phyloP scores from a whole-genome alignment of 2,329 filamentous ascomycete species.

The Elsinoe arachidis region DNA sequence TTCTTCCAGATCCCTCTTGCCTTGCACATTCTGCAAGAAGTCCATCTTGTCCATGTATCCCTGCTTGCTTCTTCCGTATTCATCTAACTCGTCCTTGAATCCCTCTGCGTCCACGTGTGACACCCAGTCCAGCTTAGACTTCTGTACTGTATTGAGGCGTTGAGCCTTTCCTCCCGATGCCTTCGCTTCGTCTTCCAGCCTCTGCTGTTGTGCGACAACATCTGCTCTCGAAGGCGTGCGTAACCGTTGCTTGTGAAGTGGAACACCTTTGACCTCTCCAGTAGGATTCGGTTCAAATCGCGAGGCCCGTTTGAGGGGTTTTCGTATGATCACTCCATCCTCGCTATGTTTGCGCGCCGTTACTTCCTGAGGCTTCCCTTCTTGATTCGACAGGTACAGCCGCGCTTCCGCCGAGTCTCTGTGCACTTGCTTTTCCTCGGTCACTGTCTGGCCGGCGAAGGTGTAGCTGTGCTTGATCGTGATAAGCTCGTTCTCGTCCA shows the following conservation, averaged over 20 bases:
- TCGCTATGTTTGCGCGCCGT: conserved; percentile 22
- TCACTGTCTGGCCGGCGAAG: conserved; percentile 48
- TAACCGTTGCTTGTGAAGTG: conserved; percentile 35
- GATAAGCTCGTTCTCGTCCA: conserved; percentile 35
- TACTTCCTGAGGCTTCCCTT: conserved; percentile 30
- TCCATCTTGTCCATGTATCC: conserved; percentile 54
- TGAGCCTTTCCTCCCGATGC: conserved; percentile 36
- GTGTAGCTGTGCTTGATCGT: conserved; percentile 50
- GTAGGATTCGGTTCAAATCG: conserved; percentile 45
- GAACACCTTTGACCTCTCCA: conserved; percentile 37
- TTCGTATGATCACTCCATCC: conserved; percentile 24
- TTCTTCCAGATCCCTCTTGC: conserved; percentile 48
- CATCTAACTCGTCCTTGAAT: conserved; percentile 52
- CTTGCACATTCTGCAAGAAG: conserved; percentile 52
- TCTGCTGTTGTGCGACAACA: conserved; percentile 26
- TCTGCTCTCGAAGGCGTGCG: conserved; percentile 25
- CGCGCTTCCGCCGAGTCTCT: conserved; percentile 48
- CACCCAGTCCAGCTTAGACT: conserved; percentile 57
- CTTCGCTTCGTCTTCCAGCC: conserved; percentile 27
- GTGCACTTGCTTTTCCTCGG: conserved; percentile 45
- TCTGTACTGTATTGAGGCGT: conserved; percentile 59
- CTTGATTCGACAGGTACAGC: conserved; percentile 39
- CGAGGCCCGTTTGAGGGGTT: conserved; percentile 38
- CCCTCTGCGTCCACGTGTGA: conserved; percentile 54
- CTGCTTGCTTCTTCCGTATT: conserved; percentile 53